Evolutionary conservation across 2,329 filamentous ascomycete species (phyloP).

Genomic region (Cryphonectria radicalis): DNA sequence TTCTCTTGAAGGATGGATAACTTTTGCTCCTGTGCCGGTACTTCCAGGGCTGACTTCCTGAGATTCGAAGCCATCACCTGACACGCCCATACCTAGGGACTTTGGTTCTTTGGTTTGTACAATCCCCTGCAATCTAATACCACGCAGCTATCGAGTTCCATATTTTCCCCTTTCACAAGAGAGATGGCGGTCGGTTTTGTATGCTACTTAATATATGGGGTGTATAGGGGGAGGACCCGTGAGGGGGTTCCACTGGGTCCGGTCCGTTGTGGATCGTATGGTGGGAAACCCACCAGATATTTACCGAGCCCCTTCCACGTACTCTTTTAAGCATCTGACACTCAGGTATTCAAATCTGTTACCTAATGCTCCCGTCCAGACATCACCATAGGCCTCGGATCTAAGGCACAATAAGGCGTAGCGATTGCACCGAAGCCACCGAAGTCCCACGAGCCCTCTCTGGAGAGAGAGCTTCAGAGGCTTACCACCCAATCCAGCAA

Average conservation of each 20-base stretch:
- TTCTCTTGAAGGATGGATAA: background rate
- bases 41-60: background rate
- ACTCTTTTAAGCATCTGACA: background rate
- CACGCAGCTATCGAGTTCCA: background rate
- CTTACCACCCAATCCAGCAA: background rate
- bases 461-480: background rate
- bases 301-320: constrained; percentile 6
- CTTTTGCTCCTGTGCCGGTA: background rate
- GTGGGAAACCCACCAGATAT: background rate
- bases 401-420: background rate
- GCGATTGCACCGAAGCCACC: background rate
- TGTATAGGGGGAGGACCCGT: constrained; percentile 1
- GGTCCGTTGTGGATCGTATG: background rate
- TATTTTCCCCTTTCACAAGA: constrained; percentile 8
- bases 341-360: background rate
- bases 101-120: background rate
- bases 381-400: background rate
- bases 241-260: background rate
- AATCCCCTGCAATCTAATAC: background rate
- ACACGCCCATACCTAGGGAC: background rate
- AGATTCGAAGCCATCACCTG: background rate
- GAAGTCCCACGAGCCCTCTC: background rate
- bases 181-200: constrained; percentile 3
- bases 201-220: background rate
- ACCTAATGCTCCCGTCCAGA: background rate